Conservation (phyloP, 768 basidiomycete genomes). For the Roridomyces roridus region DNA sequence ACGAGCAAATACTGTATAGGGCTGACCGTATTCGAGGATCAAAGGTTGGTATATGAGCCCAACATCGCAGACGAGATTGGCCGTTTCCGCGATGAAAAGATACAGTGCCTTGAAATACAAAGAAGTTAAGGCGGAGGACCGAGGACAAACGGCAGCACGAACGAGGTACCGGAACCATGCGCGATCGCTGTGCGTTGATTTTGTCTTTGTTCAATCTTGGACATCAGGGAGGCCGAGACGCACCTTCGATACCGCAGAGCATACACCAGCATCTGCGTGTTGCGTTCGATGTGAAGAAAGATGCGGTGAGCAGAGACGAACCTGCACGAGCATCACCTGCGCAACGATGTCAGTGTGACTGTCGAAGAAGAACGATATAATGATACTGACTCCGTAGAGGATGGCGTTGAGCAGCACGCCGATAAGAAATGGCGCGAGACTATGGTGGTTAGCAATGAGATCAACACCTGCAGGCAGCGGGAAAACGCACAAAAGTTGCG, state of each 20-base stretch:
- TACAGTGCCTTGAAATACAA: conserved; percentile 9
- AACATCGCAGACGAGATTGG: conserved; percentile 17
- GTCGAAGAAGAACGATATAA: background rate
- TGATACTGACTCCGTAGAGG: conserved; percentile 1
- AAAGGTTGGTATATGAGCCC: conserved; percentile 22
- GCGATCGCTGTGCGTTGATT: conserved; percentile 2
- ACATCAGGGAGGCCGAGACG: too few relatives aligned
- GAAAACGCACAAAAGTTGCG: too few relatives aligned
- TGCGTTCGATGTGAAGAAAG: too few relatives aligned
- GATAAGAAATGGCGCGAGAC: conserved; percentile 6
- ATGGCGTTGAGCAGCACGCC: conserved; percentile 8
- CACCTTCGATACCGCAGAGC: too few relatives aligned
- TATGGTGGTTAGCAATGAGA: too few relatives aligned
- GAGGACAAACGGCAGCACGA: too few relatives aligned
- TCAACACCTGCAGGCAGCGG: too few relatives aligned
- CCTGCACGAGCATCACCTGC: conserved; percentile 17
- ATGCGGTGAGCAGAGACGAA: background rate
- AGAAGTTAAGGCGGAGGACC: too few relatives aligned
- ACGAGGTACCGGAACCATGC: conserved; percentile 7
- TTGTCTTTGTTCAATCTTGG: too few relatives aligned
- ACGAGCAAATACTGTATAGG: too few relatives aligned
- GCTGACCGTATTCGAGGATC: conserved; percentile 19
- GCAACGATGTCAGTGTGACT: background rate
- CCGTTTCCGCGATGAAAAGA: conserved; percentile 21
- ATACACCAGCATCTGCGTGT: conserved; percentile 16